Evolutionary conservation across 179 eudicot genomes (phyloP), one percentile per base, ranked within the genome.

Genomic region (Nepenthes alata): DNA sequence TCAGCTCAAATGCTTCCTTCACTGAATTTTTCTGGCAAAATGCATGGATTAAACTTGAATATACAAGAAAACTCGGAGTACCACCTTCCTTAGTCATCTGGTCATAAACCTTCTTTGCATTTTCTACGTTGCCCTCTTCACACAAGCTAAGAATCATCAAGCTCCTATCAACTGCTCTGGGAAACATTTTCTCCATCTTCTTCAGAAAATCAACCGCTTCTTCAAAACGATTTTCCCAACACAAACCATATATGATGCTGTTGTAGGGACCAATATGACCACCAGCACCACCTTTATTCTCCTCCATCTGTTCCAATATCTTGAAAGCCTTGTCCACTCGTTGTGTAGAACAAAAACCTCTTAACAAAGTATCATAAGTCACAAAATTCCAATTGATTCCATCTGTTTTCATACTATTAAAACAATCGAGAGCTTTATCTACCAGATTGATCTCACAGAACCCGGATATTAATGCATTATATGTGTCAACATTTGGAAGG

Each of bases 401-500:
- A 59, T 72, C 98, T 45, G 54, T 72, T 74, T 80, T 83, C 94
- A 93, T 89, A 74, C 87, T 95, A 60, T 70, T 65, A 67, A 87
- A 87, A 85, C 89, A 76, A 55, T 89, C 94, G 58, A 83, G 72
- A 54, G 97, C 95, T 6, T 63, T 65, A 67, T 82, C 86, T n/a
- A 87, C 58, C 85, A 71, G 67, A 60, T 65, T 67, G 44, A 71
- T 72, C 47, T 85, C 81, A 63, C 90, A 89, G 54, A 86, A 87
- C 34, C 91, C 97, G 57, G 68, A 48, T n/a, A 93, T 87, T 58
- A 89, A 68, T 12, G 58, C 64, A 65, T 89, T 89, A 64, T 93
- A 93, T 6, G 97, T 93, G 53, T 83, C 81, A 12, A 74, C 78
- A 77, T 83, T 89, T 2, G 98, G 97, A 38, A 93, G 78, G 71